phyloP scores from a whole-genome alignment of 768 basidiomycete species.

The Rhodotorula kratochvilovae region DNA sequence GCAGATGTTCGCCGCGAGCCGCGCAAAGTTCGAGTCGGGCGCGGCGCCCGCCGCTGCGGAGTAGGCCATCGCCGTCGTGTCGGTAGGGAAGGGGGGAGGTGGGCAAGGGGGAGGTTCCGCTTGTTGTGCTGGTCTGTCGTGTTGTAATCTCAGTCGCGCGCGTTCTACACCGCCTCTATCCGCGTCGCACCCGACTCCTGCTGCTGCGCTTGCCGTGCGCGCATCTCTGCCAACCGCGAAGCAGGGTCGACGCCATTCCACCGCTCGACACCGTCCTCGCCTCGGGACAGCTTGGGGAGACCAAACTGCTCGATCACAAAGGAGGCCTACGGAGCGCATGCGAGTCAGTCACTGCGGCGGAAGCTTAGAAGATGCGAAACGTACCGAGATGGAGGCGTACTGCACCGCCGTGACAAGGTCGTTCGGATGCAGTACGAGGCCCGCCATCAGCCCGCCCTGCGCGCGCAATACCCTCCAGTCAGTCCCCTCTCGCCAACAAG shows the following conservation, averaged over 20 bases:
- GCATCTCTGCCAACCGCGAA: slow-evolving; percentile 25
- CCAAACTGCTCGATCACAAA: slow-evolving; percentile 78
- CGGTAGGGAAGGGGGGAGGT: too few species aligned
- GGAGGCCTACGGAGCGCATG: slow-evolving; percentile 54
- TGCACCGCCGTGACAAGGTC: slow-evolving; percentile 55
- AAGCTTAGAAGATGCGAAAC: background rate
- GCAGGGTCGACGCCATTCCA: slow-evolving; percentile 72
- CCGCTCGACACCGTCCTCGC: slow-evolving; percentile 41
- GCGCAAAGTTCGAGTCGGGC: slow-evolving; percentile 51
- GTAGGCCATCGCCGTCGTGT: background rate
- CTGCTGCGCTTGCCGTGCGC: background rate
- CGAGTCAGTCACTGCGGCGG: background rate
- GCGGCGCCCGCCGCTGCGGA: background rate
- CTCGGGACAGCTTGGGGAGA: slow-evolving; percentile 53
- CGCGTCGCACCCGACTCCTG: background rate
- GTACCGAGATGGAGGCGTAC: slow-evolving; percentile 65
- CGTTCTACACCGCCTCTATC: background rate
- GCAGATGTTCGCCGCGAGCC: slow-evolving; percentile 83
- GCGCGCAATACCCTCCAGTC: background rate
- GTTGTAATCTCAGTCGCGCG: background rate
- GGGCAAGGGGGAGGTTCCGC: too few species aligned
- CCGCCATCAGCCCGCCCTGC: slow-evolving; percentile 39
- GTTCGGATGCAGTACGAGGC: slow-evolving; percentile 28
- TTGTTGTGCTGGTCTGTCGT: background rate
- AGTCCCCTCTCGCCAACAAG: slow-evolving; percentile 13